phyloP scores from a whole-genome alignment of 768 basidiomycete genomes.

The Ephemerocybe angulata region DNA sequence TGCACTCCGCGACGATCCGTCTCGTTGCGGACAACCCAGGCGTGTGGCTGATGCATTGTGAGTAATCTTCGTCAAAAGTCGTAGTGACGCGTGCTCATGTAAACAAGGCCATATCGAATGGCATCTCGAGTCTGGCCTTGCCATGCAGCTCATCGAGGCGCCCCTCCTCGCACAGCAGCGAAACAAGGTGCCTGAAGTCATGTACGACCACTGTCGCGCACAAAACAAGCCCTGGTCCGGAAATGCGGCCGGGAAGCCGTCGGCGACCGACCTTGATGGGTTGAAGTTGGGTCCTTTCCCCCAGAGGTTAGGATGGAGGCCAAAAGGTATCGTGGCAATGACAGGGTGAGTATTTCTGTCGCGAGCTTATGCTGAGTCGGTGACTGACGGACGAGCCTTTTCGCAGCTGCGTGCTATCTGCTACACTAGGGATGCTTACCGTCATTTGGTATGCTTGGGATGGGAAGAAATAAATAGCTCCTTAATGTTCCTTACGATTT shows the following conservation, averaged over 20 bases:
- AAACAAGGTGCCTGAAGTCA: conserved; percentile 47
- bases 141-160: conserved; percentile 80
- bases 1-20: conserved; percentile 67
- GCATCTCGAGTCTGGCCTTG: conserved; percentile 83
- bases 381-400: no score
- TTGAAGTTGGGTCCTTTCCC: conserved; percentile 66
- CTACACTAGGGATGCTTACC: conserved; percentile 74
- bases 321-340: conserved; percentile 75
- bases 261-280: conserved; percentile 65
- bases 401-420: conserved; percentile 72
- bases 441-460: conserved; percentile 87
- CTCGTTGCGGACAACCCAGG: conserved; percentile 92
- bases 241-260: conserved; percentile 83
- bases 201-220: conserved; percentile 72
- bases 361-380: no score
- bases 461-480: no score
- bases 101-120: conserved; percentile 77
- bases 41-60: conserved; percentile 81
- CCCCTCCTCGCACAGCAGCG: conserved; percentile 64
- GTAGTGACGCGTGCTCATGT: neutral
- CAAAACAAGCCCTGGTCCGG: conserved; percentile 60
- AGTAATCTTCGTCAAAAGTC: conserved; percentile 20
- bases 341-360: conserved; percentile 44
- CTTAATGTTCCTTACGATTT: no score
- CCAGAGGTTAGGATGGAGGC: conserved; percentile 68